Conservation (phyloP, 2,329 filamentous ascomycete species). For the Venturia nashicola region DNA sequence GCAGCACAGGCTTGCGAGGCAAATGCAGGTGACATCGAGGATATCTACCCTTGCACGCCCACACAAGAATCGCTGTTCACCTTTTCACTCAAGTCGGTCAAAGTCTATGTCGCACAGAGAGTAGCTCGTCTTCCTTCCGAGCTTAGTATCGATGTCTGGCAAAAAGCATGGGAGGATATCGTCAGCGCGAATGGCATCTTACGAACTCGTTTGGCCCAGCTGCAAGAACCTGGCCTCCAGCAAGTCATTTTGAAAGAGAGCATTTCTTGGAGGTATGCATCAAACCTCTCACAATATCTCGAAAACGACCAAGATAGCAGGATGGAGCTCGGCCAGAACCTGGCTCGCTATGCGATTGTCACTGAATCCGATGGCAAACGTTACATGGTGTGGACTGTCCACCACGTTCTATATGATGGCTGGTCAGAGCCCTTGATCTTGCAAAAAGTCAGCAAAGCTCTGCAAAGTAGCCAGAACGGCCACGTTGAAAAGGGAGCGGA, state of each 20-base stretch:
- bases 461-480: conserved; percentile 18
- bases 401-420: conserved; percentile 42
- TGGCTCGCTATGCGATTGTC: conserved; percentile 27
- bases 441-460: conserved; percentile 22
- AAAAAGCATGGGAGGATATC: conserved; percentile 25
- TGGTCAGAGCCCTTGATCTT: conserved; percentile 27
- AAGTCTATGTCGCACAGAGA: conserved; percentile 27
- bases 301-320: conserved; percentile 19
- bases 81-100: conserved; percentile 23
- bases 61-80: conserved; percentile 30
- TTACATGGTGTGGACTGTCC: conserved; percentile 37
- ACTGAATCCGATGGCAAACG: conserved; percentile 15
- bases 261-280: conserved; percentile 19
- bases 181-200: conserved; percentile 22
- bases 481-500: conserved; percentile 17
- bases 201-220: conserved; percentile 27
- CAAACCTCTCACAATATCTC: conserved; percentile 22
- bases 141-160: conserved; percentile 21
- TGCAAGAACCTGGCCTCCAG: conserved; percentile 23
- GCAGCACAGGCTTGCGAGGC: conserved; percentile 23
- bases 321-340: conserved; percentile 27
- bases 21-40: conserved; percentile 19
- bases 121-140: conserved; percentile 19
- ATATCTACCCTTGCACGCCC: conserved; percentile 30
- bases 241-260: conserved; percentile 25